These are phyloP conservation scores for Lycium barbarum DNA, from an alignment of 257 asterid species.

Conservation along the genomic window DNA sequence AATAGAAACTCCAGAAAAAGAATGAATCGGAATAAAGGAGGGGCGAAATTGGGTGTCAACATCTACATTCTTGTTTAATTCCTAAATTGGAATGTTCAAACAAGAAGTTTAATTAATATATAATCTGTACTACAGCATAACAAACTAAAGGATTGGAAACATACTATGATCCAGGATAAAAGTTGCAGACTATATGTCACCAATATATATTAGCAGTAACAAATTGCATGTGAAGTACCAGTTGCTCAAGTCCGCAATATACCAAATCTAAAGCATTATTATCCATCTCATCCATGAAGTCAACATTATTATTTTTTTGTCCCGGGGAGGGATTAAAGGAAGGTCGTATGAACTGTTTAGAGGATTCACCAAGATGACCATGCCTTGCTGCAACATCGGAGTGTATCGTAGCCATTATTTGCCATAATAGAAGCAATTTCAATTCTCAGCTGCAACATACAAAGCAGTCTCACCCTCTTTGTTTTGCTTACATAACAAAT, in stretches of 20 bases:
- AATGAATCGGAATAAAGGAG: too few species aligned
- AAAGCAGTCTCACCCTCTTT: conserved; percentile 92
- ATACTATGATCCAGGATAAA: neutral
- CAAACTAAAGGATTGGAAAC: neutral
- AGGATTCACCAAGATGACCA: conserved; percentile 74
- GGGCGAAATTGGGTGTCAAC: too few species aligned
- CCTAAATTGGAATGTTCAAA: neutral
- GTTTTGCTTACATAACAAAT: conserved; percentile 73
- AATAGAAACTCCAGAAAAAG: too few species aligned
- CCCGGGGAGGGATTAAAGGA: too few species aligned
- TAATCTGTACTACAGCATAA: neutral
- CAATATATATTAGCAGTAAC: too few species aligned
- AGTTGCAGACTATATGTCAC: neutral
- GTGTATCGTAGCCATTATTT: conserved; percentile 83
- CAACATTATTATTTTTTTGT: neutral
- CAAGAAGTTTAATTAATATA: too few species aligned
- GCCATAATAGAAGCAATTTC: conserved; percentile 73
- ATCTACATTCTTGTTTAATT: too few species aligned
- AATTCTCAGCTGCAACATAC: conserved; percentile 81
- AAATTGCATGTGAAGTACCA: neutral
- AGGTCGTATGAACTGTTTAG: neutral
- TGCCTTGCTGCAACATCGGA: conserved; percentile 87
- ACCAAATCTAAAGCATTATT: neutral
- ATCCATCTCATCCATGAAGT: neutral
- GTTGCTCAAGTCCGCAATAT: neutral